Conservation (phyloP, 352 stramenopile genomes). For the Globisporangium nagaii region DNA sequence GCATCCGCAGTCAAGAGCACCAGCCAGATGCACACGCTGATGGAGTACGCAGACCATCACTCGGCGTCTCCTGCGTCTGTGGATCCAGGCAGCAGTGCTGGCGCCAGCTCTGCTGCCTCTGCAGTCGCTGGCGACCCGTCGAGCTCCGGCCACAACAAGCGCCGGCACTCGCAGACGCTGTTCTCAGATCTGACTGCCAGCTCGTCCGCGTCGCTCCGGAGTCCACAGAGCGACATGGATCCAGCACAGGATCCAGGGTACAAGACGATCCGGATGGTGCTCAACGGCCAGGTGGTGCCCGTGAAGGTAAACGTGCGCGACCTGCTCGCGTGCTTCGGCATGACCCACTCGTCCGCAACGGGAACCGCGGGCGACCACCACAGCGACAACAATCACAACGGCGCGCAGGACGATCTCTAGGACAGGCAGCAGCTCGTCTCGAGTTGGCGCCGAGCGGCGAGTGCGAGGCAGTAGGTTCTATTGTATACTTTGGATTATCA, state of each 20-base stretch:
- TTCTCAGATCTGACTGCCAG: neutral
- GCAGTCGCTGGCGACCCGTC: neutral
- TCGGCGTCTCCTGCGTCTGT: neutral
- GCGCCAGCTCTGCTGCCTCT: neutral
- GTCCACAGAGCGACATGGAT: neutral
- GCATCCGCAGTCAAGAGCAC: neutral
- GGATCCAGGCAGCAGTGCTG: neutral
- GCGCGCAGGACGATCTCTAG: neutral
- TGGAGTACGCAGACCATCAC: conserved; percentile 1
- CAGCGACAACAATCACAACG: conserved; percentile 5
- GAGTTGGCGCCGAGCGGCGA: too few species aligned
- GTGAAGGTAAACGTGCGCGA: conserved; percentile 71
- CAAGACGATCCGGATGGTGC: conserved; percentile 59
- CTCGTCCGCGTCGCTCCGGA: neutral
- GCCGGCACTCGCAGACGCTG: neutral
- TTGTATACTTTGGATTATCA: conserved; percentile 16
- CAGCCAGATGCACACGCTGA: conserved; percentile 4
- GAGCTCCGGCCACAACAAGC: conserved; percentile 2
- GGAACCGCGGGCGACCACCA: neutral
- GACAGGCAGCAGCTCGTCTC: neutral
- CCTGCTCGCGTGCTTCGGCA: conserved; percentile 37
- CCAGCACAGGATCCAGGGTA: conserved; percentile 27
- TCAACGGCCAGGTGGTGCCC: conserved; percentile 63
- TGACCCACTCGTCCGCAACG: conserved; percentile 14
- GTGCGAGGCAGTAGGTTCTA: too few species aligned